phyloP scores from a whole-genome alignment of 257 asterid species.

The Perilla frutescens region DNA sequence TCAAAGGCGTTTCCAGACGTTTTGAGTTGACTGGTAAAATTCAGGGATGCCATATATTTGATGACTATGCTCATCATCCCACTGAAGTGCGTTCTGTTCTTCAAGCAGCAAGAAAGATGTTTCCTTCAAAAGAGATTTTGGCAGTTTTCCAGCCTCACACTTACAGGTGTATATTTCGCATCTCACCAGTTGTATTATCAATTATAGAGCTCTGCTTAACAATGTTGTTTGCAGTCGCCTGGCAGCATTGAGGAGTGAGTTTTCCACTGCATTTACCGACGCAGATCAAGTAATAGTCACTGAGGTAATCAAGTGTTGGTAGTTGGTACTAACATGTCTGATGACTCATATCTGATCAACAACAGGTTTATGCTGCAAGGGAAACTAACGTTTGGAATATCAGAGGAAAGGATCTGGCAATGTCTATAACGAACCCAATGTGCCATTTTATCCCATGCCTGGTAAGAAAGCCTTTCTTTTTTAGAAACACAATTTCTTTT shows the following conservation, averaged over 20 bases:
- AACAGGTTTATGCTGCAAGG: slow-evolving; percentile 45
- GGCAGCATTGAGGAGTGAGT: slow-evolving; percentile 47
- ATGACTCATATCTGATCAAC: slow-evolving; percentile 16
- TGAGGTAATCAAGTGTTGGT: slow-evolving; percentile 38
- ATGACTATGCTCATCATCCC: slow-evolving; percentile 58
- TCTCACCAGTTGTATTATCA: neutral
- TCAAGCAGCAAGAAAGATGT: slow-evolving; percentile 48
- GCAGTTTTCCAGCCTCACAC: slow-evolving; percentile 54
- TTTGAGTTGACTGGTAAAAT: slow-evolving; percentile 47
- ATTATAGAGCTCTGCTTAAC: neutral
- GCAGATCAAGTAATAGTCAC: slow-evolving; percentile 46
- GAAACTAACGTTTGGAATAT: slow-evolving; percentile 41
- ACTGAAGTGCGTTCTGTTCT: slow-evolving; percentile 41
- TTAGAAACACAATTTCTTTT: neutral
- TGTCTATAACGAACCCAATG: slow-evolving; percentile 37
- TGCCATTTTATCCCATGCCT: slow-evolving; percentile 45
- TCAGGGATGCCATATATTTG: slow-evolving; percentile 40
- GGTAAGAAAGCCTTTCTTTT: slow-evolving; percentile 33
- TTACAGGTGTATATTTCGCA: slow-evolving; percentile 37
- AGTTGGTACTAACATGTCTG: neutral
- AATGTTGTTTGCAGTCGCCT: slow-evolving; percentile 40
- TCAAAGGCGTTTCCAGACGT: slow-evolving; percentile 44
- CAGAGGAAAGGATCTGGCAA: slow-evolving; percentile 43
- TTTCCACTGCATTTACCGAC: slow-evolving; percentile 43
- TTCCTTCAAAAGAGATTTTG: slow-evolving; percentile 44